Evolutionary conservation across 1,139 yeast species (phyloP), one percentile per base, ranked within the genome.

Genomic region (Sugiyamaella paludigena): DNA sequence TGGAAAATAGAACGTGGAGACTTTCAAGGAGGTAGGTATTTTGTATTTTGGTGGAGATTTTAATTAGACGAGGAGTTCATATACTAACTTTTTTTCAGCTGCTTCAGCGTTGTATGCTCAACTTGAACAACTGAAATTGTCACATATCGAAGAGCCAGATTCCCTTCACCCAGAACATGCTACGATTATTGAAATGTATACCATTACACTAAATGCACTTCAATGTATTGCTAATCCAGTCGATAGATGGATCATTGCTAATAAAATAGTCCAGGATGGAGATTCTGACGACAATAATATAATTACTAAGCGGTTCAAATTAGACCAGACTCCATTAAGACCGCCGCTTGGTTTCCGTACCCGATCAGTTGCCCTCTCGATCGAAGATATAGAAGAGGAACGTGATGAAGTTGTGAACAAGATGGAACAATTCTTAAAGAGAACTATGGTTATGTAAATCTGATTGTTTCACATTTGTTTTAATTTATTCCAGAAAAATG

Each of bases 1-100:
- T 68, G 72, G 71, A 57, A 60, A 43, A 51, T 66, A 13, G 64
- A 57, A 44, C 64, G 61, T 19, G 66, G 65, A 13, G 66, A 68
- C 52, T 63, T 50, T 46, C 54, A 61, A 27, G 66, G 64, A 33
- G 64, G 60, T 47, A 51, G 51, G 58, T 51, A 31, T n/a, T n/a
- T n/a, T n/a, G n/a, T n/a, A n/a, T n/a, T n/a, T n/a, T n/a, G n/a
- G n/a, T n/a, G 19, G 12, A 12, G 27, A n/a, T n/a, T n/a, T n/a
- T n/a, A n/a, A n/a, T 34, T 13, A 34, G 9, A 6, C 12, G 10
- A 11, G 4, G 40, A 16, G 2, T 12, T 24, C 27, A n/a, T 9
- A 54, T 53, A 37, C 37, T 24, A 45, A 43, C 48, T 34, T 33
- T 40, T n/a, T 43, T 33, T 26, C 50, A 52, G 63, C 63, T 31